A percentile compares a stretch with the other conserved stretches of the same genome.
Conservation (phyloP, 306 rosid genomes). For the Boehmeria nivea region DNA sequence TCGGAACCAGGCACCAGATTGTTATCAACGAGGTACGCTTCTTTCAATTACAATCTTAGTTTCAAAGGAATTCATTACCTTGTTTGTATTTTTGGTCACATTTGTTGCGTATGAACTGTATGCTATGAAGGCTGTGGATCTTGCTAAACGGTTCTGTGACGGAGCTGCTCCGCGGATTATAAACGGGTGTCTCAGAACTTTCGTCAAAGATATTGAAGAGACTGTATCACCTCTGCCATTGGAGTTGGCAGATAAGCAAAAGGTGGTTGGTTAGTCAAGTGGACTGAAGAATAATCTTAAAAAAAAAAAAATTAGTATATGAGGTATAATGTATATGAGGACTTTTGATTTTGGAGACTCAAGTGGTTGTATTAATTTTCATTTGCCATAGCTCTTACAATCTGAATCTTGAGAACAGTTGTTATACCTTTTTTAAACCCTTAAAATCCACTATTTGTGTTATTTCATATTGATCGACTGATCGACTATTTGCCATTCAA, state of each 20-base stretch:
- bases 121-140: constrained; percentile 79
- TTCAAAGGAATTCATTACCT: not conserved
- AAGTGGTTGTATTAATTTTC: too few species aligned
- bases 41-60: not conserved
- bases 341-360: too few species aligned
- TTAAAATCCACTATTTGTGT: too few species aligned
- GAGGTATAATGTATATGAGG: too few species aligned
- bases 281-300: not conserved
- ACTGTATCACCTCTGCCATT: constrained; percentile 15
- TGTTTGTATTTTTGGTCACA: not conserved
- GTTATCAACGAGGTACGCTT: constrained; percentile 76
- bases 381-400: too few species aligned
- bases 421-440: too few species aligned
- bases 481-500: too few species aligned
- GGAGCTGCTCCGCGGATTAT: constrained; percentile 89
- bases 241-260: constrained; percentile 14
- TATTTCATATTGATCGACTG: too few species aligned
- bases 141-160: constrained; percentile 89
- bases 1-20: constrained; percentile 72
- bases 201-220: constrained; percentile 41
- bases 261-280: constrained; percentile 14
- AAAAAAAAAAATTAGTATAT: too few species aligned
- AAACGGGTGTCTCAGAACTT: constrained; percentile 87
- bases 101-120: constrained; percentile 14
- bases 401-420: too few species aligned